Conservation (phyloP, 1,284 basidiomycete species). For the Amylostereum chailletii region DNA sequence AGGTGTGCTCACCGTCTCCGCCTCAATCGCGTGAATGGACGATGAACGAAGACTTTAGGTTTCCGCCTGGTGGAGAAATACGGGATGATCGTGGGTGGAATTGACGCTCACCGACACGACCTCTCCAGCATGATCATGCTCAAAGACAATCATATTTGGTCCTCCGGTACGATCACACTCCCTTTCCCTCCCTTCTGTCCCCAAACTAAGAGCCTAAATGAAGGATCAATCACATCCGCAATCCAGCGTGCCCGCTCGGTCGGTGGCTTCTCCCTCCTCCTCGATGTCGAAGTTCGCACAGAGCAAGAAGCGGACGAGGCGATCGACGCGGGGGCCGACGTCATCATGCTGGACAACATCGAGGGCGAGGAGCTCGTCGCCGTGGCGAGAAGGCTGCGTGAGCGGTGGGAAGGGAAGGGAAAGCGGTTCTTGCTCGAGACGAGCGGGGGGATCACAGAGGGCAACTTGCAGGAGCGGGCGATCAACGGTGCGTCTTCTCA, state of each 20-base stretch:
- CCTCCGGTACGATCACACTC: slow-evolving; percentile 53
- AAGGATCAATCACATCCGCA: slow-evolving; percentile 86
- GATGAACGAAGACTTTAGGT: slow-evolving; percentile 37
- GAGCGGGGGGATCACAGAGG: slow-evolving; percentile 87
- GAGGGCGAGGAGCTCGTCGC: slow-evolving; percentile 65
- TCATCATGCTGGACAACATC: slow-evolving; percentile 98
- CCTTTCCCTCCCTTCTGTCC: slow-evolving; percentile 4
- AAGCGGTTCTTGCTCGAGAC: slow-evolving; percentile 81
- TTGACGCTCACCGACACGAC: slow-evolving; percentile 96
- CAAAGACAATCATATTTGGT: slow-evolving; percentile 99
- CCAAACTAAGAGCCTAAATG: neutral
- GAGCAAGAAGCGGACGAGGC: slow-evolving; percentile 92
- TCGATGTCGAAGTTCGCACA: slow-evolving; percentile 91
- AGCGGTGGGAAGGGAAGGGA: slow-evolving; percentile 69
- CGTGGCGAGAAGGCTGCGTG: slow-evolving; percentile 65
- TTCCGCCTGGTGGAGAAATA: slow-evolving; percentile 98
- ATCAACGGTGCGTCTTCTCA: slow-evolving; percentile 50
- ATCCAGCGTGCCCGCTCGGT: slow-evolving; percentile 80
- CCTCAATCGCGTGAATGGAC: slow-evolving; percentile 15
- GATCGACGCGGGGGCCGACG: slow-evolving; percentile 92
- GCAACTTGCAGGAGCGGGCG: slow-evolving; percentile 67
- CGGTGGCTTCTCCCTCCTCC: slow-evolving; percentile 86
- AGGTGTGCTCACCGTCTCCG: slow-evolving; percentile 32
- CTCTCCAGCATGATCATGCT: slow-evolving; percentile 99
- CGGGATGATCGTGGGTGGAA: slow-evolving; percentile 96